Conservation (phyloP, 2,329 filamentous ascomycete genomes). For the Blumeria hordei region DNA sequence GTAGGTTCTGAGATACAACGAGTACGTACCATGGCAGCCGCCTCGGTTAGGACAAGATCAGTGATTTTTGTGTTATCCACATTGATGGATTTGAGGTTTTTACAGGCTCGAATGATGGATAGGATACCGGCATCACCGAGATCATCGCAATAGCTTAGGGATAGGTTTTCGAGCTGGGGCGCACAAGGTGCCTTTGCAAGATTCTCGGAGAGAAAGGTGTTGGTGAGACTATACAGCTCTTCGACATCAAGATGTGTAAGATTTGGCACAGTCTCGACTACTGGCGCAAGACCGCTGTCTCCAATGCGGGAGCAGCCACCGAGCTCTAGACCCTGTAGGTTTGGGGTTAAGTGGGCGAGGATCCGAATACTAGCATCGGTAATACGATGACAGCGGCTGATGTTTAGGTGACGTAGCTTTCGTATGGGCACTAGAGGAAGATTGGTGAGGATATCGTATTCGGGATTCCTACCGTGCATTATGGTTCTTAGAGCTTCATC, state of each 20-base stretch:
- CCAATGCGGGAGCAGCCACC: slow-evolving; percentile 53
- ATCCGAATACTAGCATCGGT: slow-evolving; percentile 48
- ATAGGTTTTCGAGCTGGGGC: slow-evolving; percentile 48
- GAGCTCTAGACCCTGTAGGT: slow-evolving; percentile 62
- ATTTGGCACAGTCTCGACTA: slow-evolving; percentile 50
- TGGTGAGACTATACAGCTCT: slow-evolving; percentile 56
- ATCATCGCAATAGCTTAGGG: slow-evolving; percentile 72
- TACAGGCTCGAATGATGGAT: slow-evolving; percentile 54
- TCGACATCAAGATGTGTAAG: slow-evolving; percentile 80
- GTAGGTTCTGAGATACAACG: slow-evolving; percentile 23
- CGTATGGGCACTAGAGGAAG: slow-evolving; percentile 53
- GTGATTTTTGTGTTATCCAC: slow-evolving; percentile 88
- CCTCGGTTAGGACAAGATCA: slow-evolving; percentile 65
- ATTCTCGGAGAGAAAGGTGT: slow-evolving; percentile 43
- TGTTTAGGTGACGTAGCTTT: slow-evolving; percentile 59
- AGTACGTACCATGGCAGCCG: slow-evolving; percentile 50
- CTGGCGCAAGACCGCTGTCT: slow-evolving; percentile 44
- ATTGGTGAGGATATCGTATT: slow-evolving; percentile 60
- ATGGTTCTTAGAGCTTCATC: slow-evolving; percentile 52
- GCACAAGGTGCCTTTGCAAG: slow-evolving; percentile 58
- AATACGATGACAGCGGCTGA: slow-evolving; percentile 54
- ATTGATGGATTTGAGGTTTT: slow-evolving; percentile 43
- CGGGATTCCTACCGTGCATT: slow-evolving; percentile 49
- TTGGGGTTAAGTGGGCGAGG: slow-evolving; percentile 50
- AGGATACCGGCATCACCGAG: slow-evolving; percentile 68